phyloP scores from a whole-genome alignment of 352 stramenopile species.

The Globisporangium cylindrosporum region DNA sequence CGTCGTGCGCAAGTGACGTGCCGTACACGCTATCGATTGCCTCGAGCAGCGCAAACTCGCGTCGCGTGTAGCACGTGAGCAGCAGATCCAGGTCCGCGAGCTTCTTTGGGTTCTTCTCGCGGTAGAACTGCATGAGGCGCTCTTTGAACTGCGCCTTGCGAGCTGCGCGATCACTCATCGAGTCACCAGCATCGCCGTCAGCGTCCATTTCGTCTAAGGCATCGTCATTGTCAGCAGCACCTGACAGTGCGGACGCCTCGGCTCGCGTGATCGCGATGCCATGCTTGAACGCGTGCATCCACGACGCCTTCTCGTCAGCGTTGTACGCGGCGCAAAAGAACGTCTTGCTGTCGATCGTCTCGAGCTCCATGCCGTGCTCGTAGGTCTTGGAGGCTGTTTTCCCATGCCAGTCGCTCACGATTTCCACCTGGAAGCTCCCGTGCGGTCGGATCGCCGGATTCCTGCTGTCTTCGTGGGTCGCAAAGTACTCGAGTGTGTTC shows the following conservation, averaged over 20 bases:
- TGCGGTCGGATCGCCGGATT: conserved; percentile 27
- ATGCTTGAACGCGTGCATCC: conserved; percentile 58
- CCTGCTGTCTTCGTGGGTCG: conserved; percentile 68
- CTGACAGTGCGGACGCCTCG: conserved; percentile 8
- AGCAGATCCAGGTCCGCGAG: conserved; percentile 46
- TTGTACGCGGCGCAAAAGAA: conserved; percentile 70
- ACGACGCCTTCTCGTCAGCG: conserved; percentile 53
- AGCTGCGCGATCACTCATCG: conserved; percentile 18
- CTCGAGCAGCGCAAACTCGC: conserved; percentile 44
- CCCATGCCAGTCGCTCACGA: conserved; percentile 68
- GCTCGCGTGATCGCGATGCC: conserved; percentile 36
- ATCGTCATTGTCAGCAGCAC: neutral
- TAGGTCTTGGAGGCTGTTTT: conserved; percentile 55
- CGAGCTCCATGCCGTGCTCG: conserved; percentile 62
- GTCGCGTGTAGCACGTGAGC: conserved; percentile 40
- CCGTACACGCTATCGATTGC: conserved; percentile 47
- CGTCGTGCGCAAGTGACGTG: conserved; percentile 28
- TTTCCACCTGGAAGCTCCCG: conserved; percentile 42
- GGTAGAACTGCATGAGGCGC: conserved; percentile 48
- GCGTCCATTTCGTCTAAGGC: neutral
- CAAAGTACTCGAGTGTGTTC: conserved; percentile 57
- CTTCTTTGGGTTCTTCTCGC: conserved; percentile 51
- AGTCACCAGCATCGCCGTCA: conserved; percentile 5
- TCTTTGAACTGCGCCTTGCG: conserved; percentile 28
- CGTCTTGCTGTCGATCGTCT: conserved; percentile 57